phyloP scores from a whole-genome alignment of 2,329 filamentous ascomycete genomes.

The Karstenula rhodostoma region DNA sequence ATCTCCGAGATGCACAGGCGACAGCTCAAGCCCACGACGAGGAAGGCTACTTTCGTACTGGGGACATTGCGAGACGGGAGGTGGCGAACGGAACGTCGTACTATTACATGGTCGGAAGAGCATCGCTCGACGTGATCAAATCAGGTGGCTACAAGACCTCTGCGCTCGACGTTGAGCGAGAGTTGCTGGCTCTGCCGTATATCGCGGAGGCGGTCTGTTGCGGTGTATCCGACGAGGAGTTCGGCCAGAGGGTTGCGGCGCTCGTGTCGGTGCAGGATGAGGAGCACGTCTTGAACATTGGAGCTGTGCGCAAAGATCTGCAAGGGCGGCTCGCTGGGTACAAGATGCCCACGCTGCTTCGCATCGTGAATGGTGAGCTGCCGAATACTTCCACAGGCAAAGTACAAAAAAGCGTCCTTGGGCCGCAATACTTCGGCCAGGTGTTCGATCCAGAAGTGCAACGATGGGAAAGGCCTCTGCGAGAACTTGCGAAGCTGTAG shows the following conservation, averaged over 20 bases:
- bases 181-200: constrained; percentile 58
- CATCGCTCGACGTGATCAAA: constrained; percentile 64
- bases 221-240: constrained; percentile 62
- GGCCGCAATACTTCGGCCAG: constrained; percentile 49
- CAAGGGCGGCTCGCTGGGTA: constrained; percentile 56
- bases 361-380: constrained; percentile 55
- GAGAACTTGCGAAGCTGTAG: constrained; percentile 34
- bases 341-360: constrained; percentile 59
- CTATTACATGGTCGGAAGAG: constrained; percentile 63
- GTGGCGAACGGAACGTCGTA: constrained; percentile 42
- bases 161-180: constrained; percentile 63
- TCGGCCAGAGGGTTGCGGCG: constrained; percentile 64
- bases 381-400: constrained; percentile 60
- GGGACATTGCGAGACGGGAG: constrained; percentile 52
- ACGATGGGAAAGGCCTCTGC: constrained; percentile 30
- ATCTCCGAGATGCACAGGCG: constrained; percentile 52
- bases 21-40: constrained; percentile 56
- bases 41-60: constrained; percentile 61
- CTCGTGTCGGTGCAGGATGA: constrained; percentile 55
- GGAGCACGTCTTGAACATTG: constrained; percentile 46
- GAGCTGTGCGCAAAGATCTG: constrained; percentile 54
- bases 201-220: constrained; percentile 63
- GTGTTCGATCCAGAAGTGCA: constrained; percentile 41
- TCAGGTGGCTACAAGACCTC: constrained; percentile 65
- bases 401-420: constrained; percentile 60